These are phyloP conservation scores for Plantago elongata DNA, from an alignment of 257 asterid species.

Conservation along the genomic window DNA sequence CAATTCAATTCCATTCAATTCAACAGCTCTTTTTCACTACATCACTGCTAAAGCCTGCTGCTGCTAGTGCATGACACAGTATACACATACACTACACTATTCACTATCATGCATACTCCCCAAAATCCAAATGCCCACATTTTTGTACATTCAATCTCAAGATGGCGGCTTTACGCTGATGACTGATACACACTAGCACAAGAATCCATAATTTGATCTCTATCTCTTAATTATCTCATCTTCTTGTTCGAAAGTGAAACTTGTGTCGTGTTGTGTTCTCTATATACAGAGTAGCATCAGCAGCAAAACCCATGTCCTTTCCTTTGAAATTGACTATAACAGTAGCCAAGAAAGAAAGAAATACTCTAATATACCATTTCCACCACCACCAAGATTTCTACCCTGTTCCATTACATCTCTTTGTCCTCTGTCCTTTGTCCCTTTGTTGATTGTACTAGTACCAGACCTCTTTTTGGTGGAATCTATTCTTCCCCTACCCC, in stretches of 20 bases:
- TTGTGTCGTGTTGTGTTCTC: no score
- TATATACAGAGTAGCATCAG: no score
- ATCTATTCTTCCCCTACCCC: conserved; percentile 19
- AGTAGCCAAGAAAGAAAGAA: conserved; percentile 19
- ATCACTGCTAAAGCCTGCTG: not conserved
- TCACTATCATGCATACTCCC: not conserved
- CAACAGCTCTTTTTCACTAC: no score
- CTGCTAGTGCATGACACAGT: not conserved
- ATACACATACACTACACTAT: not conserved
- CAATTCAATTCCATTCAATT: no score
- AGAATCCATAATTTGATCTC: not conserved
- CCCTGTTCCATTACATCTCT: conserved; percentile 27
- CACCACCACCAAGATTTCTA: no score
- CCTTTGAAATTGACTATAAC: conserved; percentile 32
- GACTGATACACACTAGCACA: not conserved
- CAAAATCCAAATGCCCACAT: not conserved
- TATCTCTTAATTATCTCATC: no score
- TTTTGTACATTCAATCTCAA: conserved; percentile 6
- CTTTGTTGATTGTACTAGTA: conserved; percentile 9
- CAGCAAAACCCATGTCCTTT: conserved; percentile 18
- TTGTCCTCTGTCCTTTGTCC: conserved; percentile 31
- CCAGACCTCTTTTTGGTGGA: conserved; percentile 8
- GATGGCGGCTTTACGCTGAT: conserved; percentile 16
- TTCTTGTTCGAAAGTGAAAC: no score
- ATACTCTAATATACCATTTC: not conserved